Evolutionary conservation across 352 stramenopile genomes (phyloP).

Genomic region (Vaucheria bursata): DNA sequence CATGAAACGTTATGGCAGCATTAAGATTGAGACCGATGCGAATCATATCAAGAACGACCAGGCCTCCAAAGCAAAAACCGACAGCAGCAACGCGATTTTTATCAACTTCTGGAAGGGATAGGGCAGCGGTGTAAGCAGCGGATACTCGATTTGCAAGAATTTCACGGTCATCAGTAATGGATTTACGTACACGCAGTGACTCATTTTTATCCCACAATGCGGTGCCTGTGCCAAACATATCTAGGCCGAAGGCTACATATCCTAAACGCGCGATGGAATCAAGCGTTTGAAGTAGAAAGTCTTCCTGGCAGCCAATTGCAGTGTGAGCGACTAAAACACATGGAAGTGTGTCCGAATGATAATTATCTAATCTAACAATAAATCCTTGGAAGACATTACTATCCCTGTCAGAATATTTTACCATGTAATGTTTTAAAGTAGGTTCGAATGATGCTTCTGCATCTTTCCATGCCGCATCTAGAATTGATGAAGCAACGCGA

Average conservation of each 20-base stretch:
- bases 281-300: conserved; percentile 37
- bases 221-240: conserved; percentile 36
- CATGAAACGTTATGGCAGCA: conserved; percentile 32
- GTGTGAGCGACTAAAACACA: conserved; percentile 39
- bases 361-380: conserved; percentile 11
- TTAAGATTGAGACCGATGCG: conserved; percentile 1
- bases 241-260: conserved; percentile 36
- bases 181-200: conserved; percentile 15
- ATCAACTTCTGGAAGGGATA: conserved; percentile 20
- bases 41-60: conserved; percentile 31
- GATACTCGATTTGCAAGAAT: conserved; percentile 9
- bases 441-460: background rate
- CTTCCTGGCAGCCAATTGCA: conserved; percentile 31
- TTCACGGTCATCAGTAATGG: conserved; percentile 29
- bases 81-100: conserved; percentile 17
- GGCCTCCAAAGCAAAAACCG: conserved; percentile 44
- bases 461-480: background rate
- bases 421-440: background rate
- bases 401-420: background rate
- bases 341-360: conserved; percentile 12
- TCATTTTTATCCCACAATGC: conserved; percentile 27
- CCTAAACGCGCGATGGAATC: conserved; percentile 32
- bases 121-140: conserved; percentile 15
- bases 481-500: background rate
- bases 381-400: conserved; percentile 15